A percentile compares a stretch with the other conserved stretches of the same genome.
These are phyloP conservation scores for Thraustochytrium sp. DNA, from an alignment of 352 stramenopile genomes.

Conservation along the genomic window DNA sequence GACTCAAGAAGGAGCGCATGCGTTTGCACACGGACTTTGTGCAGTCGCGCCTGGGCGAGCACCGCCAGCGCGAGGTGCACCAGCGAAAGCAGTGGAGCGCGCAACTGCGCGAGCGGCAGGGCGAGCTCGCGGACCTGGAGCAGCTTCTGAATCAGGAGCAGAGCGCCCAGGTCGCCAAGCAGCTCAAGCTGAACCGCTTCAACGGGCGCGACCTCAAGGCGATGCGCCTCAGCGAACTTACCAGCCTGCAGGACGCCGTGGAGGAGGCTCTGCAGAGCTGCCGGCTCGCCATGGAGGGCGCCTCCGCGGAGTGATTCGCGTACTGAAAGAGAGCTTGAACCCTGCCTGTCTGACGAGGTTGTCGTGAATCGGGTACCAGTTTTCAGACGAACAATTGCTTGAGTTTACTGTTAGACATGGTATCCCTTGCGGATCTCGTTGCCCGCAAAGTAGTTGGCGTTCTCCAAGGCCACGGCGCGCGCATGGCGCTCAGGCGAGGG, in stretches of 20 bases:
- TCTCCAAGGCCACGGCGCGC: neutral
- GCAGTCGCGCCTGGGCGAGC: neutral
- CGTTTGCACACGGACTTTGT: neutral
- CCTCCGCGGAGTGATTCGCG: neutral
- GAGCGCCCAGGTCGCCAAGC: neutral
- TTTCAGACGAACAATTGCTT: too few species aligned
- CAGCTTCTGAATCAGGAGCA: neutral
- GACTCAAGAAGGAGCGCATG: neutral
- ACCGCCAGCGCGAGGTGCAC: neutral
- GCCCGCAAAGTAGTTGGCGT: neutral
- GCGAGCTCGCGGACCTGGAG: neutral
- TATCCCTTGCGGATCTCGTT: neutral
- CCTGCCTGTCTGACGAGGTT: too few species aligned
- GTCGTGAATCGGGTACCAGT: too few species aligned
- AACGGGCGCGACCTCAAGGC: neutral
- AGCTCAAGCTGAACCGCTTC: neutral
- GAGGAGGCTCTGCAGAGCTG: conserved; percentile 9
- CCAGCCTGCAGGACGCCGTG: neutral
- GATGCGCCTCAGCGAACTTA: conserved; percentile 13
- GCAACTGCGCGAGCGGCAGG: neutral
- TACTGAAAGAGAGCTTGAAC: neutral
- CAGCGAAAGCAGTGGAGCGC: conserved; percentile 15
- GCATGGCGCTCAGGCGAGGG: neutral
- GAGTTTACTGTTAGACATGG: neutral
- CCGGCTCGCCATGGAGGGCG: neutral